Evolutionary conservation across 2,329 filamentous ascomycete genomes (phyloP), one percentile per base, ranked within the genome.

Genomic region (Mycocentrospora acerina): DNA sequence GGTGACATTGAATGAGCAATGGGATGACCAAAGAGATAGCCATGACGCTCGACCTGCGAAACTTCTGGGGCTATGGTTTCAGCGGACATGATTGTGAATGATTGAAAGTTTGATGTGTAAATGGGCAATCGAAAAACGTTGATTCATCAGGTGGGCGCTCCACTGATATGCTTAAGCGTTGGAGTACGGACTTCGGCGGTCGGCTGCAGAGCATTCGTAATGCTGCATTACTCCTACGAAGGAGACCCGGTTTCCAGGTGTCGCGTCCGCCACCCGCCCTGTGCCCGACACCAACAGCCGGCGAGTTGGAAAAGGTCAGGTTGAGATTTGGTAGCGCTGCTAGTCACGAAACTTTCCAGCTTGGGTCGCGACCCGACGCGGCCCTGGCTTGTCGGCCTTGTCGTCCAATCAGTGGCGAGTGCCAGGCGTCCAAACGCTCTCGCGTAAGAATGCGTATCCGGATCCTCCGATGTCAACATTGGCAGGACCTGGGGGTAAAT

Each of bases 1-100:
- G 78, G 78, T 1, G 76, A 79, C 53, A 78, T 69, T 5, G 77
- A 80, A 53, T 81, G 78, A 25, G 76, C 69, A 30, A 81, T 77
- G 5, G 73, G 77, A 55, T 78, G 73, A 39, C 78, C 77, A 44
- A 80, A 79, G 15, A 80, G 72, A 49, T 79, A 80, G 46, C 75
- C 76, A 48, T 76, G 70, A 16, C 72, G 67, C 47, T 78, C 53
- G 9, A 57, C 49, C 13, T 46, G 46, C 15, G 46, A 47, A 17
- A 46, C 35, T 3, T 53, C 42, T 37, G 53, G 46, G 16, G 38
- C 28, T 22, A 26, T 36, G 13, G 40, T 48, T 29, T 46, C 40
- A 13, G 41, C 43, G 11, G 52, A 44, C 46, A 57, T 55, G 37
- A 16, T 47, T 16, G 9, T 17, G 29, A n/a, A 19, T 29, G 24